phyloP scores from a whole-genome alignment of 257 asterid species.

The Apocynum venetum region DNA sequence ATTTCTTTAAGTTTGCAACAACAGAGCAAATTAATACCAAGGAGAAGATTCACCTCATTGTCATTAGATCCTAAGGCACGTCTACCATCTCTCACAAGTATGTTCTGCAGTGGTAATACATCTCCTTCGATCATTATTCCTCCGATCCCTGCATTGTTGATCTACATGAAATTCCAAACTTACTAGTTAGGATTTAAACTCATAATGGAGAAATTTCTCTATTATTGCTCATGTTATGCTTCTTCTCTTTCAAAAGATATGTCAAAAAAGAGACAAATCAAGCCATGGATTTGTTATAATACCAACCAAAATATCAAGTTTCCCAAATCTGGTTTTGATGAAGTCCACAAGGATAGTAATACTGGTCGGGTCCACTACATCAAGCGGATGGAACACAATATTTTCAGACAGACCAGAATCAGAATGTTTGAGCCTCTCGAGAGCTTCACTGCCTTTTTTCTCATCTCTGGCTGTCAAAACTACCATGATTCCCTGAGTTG shows the following conservation, averaged over 20 bases:
- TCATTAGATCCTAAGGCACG: background rate
- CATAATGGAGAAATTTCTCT: background rate
- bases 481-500: constrained; percentile 29
- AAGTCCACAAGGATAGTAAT: constrained; percentile 38
- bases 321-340: constrained; percentile 26
- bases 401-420: constrained; percentile 15
- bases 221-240: no score
- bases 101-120: constrained; percentile 28
- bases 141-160: constrained; percentile 60
- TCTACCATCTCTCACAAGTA: background rate
- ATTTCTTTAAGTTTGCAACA: no score
- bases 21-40: background rate
- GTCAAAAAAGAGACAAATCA: background rate
- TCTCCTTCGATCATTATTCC: constrained; percentile 37
- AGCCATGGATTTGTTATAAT: background rate
- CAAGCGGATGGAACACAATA: constrained; percentile 52
- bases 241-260: no score
- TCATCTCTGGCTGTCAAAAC: constrained; percentile 52
- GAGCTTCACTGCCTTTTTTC: constrained; percentile 50
- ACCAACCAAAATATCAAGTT: constrained; percentile 27
- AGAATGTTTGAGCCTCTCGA: constrained; percentile 30
- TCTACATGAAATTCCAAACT: constrained; percentile 22
- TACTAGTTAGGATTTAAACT: constrained; percentile 1
- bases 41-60: background rate
- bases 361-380: constrained; percentile 34